Evolutionary conservation across 2,329 filamentous ascomycete species (phyloP), one percentile per base, ranked within the genome.

Genomic region (Sclerotinia trifoliorum): DNA sequence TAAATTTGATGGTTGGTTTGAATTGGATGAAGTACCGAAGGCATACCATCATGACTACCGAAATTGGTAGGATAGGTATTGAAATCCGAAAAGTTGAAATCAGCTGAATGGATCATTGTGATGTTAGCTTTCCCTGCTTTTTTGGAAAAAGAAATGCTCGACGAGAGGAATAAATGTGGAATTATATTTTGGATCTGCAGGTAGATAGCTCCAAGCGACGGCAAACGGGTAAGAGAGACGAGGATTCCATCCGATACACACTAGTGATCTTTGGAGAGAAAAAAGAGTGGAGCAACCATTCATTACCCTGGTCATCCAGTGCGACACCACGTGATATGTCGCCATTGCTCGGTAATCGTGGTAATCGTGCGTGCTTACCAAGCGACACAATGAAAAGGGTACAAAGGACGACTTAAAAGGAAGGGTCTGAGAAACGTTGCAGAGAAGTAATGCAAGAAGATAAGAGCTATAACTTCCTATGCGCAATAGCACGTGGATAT

Each of bases 11-110:
- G 32, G 39, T 63, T 69, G 29, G 72, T 71, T 48, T 71, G 66
- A 64, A 73, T 71, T 42, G 74, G 72, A 46, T 58, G 68, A 52
- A 62, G 49, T 29, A 69, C 52, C 39, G 70, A 68, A 39, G 67
- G 66, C 24, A 69, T 44, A 35, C 54, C 52, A 29, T 61, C 24
- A 48, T 73, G 72, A 29, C 60, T 68, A 62, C 49, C 64, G n/a
- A 71, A 75, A 56, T 64, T 70, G 42, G 70, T 62, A 55, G 64
- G 26, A n/a, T 70, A 77, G 46, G 69, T 63, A 44, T 70, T 72
- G 68, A 77, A 77, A 60, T 78, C 75, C 19, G 75, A 69, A 66
- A 78, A 78, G 24, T 65, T 62, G 70, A 77, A 78, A 49, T 78
- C 75, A 69, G 71, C 75, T 77, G 69, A 68, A 64, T 69, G 71